phyloP scores from a whole-genome alignment of 176 grass and related monocot species.

The Bonia amplexicaulis region DNA sequence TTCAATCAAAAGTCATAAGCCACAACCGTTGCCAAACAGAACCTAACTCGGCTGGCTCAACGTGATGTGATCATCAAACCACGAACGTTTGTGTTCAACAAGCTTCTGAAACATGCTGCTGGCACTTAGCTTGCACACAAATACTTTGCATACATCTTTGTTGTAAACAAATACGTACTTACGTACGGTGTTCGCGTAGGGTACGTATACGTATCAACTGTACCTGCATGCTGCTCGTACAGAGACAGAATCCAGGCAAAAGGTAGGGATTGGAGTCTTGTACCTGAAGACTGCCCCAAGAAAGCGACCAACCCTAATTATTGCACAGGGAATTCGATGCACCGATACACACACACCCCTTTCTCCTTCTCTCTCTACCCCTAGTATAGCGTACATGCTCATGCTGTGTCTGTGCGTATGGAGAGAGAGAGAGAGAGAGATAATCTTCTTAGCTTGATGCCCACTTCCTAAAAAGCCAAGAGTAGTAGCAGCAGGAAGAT shows the following conservation, averaged over 20 bases:
- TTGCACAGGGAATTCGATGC: no score
- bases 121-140: not conserved
- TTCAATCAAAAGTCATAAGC: no score
- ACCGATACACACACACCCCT: slow-evolving; percentile 8
- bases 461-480: no score
- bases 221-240: no score
- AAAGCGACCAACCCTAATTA: slow-evolving; percentile 49
- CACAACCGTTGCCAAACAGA: no score
- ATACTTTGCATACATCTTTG: not conserved
- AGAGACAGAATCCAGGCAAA: slow-evolving; percentile 51
- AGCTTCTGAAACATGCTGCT: not conserved
- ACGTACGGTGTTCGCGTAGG: not conserved
- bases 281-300: slow-evolving; percentile 35
- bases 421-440: no score
- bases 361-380: not conserved
- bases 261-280: slow-evolving; percentile 36
- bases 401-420: no score
- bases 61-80: not conserved
- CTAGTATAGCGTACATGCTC: not conserved
- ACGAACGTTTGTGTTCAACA: not conserved
- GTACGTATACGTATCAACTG: not conserved
- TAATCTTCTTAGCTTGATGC: no score
- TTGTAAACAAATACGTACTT: not conserved
- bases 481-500: no score
- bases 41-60: no score